Base-by-base conservation (phyloP, 371 early-diverging fungal species). In the Mucor lusitanicus region DNA sequence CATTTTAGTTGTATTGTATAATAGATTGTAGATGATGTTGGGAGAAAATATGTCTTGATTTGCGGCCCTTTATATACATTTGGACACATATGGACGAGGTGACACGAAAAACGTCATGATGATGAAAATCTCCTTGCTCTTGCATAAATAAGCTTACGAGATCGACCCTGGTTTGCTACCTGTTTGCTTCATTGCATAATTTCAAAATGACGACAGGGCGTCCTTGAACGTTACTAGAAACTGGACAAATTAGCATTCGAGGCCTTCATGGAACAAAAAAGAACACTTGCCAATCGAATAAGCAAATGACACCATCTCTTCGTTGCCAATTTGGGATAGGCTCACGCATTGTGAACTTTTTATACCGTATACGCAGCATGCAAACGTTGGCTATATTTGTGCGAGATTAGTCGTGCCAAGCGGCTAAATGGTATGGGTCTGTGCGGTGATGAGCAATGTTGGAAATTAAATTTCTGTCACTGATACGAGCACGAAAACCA, bases 1-100 rank as follows among this genome's bases (percentile, higher is more conserved):
- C 64, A 69, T 64, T 59, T 59, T 37, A 5, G 13, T 68, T 63
- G 23, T 63, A 17, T 35, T 27, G 2, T 54, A 37, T 30, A 27
- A 11, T 17, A 62, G 6, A 21, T n/a, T 8, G 17, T 44, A 13
- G 44, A 44, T 44, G 8, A 44, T 44, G 8, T 3, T 44, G 19
- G 30, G 6, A 44, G 6, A 7, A 5, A 5, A n/a, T n/a, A n/a
- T n/a, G 19, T 6, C 19, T 44, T 44, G 44, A 44, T 44, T 44
- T 19, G 19, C 19, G 19, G 44, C n/a, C 6, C 21, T 6, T 27
- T 54, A 27, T 54, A 54, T 54, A 54, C 23, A 54, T 54, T 44
- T 44, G n/a, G n/a, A 13, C 13, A 1, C 1, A 5, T 48, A 17
- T 25, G 12, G 11, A 25, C 12, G 2, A 15, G 25, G 54, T 44